A percentile compares a stretch with the other conserved stretches of the same genome.
Conservation (phyloP, 108 stramenopile genomes). For the Mediolabrus comicus region DNA sequence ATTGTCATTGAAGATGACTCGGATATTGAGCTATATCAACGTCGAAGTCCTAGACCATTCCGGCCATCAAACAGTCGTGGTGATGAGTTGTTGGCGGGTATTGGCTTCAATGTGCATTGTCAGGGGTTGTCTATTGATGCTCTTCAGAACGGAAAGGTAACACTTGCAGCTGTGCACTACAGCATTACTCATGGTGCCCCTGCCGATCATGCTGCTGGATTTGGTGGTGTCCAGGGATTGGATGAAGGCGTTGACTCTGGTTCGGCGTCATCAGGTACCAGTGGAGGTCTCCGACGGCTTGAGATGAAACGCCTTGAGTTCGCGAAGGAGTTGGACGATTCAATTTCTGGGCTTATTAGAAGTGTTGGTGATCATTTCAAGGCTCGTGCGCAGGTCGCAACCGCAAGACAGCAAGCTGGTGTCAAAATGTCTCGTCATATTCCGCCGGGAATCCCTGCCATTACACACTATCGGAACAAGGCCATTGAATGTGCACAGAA, state of each 20-base stretch:
- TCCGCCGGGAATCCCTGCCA: constrained; percentile 32
- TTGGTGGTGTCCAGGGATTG: constrained; percentile 56
- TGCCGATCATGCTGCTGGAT: constrained; percentile 86
- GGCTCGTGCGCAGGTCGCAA: constrained; percentile 17
- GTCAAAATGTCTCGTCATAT: constrained; percentile 60
- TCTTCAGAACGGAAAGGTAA: constrained; percentile 38
- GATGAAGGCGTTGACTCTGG: constrained; percentile 20
- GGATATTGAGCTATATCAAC: constrained; percentile 52
- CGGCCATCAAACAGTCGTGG: constrained; percentile 63
- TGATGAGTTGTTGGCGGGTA: constrained; percentile 57
- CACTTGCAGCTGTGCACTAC: constrained; percentile 42
- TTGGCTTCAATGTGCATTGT: constrained; percentile 86
- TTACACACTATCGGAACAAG: constrained; percentile 47
- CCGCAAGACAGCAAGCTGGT: constrained; percentile 48
- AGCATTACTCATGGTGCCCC: constrained; percentile 86
- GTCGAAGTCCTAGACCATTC: constrained; percentile 67
- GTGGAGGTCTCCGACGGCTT: constrained; percentile 78
- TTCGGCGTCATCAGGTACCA: constrained; percentile 17
- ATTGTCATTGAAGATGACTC: constrained; percentile 20
- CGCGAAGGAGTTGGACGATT: constrained; percentile 44
- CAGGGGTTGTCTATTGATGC: constrained; percentile 58
- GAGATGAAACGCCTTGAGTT: constrained; percentile 63
- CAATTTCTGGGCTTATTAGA: constrained; percentile 22
- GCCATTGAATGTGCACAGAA: constrained; percentile 66
- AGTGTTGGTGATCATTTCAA: constrained; percentile 65